Evolutionary conservation across 2,329 filamentous ascomycete genomes (phyloP), one percentile per base, ranked within the genome.

Genomic region (Talaromyces sp.): DNA sequence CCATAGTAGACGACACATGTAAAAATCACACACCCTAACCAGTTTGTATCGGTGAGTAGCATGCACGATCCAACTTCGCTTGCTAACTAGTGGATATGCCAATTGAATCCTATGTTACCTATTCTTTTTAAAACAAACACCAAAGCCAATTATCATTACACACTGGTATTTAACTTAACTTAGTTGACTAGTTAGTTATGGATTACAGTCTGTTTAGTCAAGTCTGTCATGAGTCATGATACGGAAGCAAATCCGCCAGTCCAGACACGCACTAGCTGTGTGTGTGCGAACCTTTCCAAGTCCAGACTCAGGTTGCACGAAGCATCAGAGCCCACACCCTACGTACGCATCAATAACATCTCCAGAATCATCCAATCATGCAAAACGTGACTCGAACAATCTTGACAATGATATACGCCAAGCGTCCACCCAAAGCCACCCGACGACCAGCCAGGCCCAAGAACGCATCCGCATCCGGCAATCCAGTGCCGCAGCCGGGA

Each of bases 401-500:
- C 24, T 8, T 22, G 33, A n/a, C 24, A 37, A 56, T 39, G 52
- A 56, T 37, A 56, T 37, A 56, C 11, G 52, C 52, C 52, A 56
- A 56, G 47, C 24, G 35, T 37, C 27, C 27, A 7, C 27, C 27
- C 27, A 31, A 31, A 49, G 31, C 27, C 31, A 54, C 16, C 16
- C 37, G 31, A 31, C 22, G 24, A 27, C 52, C 52, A 56, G 33
- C 47, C 60, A 41, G n/a, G 14, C 3, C 54, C 31, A 57, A 37
- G 35, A 43, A 27, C 13, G 37, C 33, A 37, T 35, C 59, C 60
- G 60, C 60, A 52, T 27, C 22, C 47, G 47, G 60, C 60, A 61
- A 19, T 52, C 22, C 43, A 52, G 8, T 52, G 60, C 60, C 49
- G 60, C 60, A 35, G 33, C 60, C 60, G 60, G 60, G 27, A 54